These are phyloP conservation scores for Mortierella hygrophila DNA, from an alignment of 192 early-diverging fungal genomes.

Conservation along the genomic window DNA sequence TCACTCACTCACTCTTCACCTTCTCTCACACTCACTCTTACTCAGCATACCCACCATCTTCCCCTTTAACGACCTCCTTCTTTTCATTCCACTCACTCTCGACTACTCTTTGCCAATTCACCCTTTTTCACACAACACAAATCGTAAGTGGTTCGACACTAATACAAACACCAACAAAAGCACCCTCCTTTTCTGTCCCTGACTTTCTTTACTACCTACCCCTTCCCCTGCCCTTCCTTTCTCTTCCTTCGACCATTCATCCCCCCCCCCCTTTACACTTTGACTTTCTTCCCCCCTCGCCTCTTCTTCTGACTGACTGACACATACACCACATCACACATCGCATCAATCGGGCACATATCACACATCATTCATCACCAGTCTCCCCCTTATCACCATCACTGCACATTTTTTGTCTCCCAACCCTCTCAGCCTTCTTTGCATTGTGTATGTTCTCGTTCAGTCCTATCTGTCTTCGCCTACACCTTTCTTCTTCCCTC, in stretches of 20 bases:
- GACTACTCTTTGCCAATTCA: neutral
- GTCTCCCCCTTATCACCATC: neutral
- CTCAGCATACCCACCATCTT: neutral
- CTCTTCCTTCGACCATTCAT: neutral
- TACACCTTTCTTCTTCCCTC: neutral
- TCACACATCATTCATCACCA: neutral
- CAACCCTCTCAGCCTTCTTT: neutral
- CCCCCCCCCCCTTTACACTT: neutral
- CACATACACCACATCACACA: neutral
- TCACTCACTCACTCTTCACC: neutral
- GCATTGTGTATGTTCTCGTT: neutral
- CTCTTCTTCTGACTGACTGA: neutral
- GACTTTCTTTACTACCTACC: neutral
- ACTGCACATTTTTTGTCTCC: neutral
- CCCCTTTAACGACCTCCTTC: neutral
- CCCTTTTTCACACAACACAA: neutral
- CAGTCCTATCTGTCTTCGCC: neutral
- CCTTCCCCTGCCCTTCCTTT: neutral
- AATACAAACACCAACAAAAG: neutral
- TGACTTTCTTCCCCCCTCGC: neutral
- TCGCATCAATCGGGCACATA: neutral
- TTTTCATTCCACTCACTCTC: constrained; percentile 1
- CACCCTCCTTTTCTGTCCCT: neutral
- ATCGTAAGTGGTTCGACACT: too few relatives aligned
- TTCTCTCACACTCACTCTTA: neutral